phyloP scores from a whole-genome alignment of 2,329 filamentous ascomycete species.

The Emericellopsis cladophorae region DNA sequence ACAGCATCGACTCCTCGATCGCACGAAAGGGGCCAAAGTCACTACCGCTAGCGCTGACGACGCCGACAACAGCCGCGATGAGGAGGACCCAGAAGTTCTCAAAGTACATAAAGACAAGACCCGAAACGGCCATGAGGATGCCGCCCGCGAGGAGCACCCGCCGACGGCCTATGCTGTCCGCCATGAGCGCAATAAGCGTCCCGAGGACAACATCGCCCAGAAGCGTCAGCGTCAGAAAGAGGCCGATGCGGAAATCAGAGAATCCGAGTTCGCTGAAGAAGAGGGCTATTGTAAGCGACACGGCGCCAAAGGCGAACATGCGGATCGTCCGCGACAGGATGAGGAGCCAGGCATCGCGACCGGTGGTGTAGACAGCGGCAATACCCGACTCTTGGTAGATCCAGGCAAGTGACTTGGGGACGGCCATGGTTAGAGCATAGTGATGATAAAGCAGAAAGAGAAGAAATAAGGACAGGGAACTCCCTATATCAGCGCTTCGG shows the following conservation, averaged over 20 bases:
- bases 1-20: slow-evolving; percentile 52
- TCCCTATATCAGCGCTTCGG: too few relatives aligned
- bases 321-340: slow-evolving; percentile 38
- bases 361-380: slow-evolving; percentile 28
- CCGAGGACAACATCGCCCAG: slow-evolving; percentile 47
- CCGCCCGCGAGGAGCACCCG: slow-evolving; percentile 39
- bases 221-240: slow-evolving; percentile 54
- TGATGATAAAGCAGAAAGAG: too few relatives aligned
- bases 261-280: slow-evolving; percentile 44
- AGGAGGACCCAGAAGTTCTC: slow-evolving; percentile 48
- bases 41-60: slow-evolving; percentile 48
- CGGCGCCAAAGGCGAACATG: slow-evolving; percentile 52
- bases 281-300: slow-evolving; percentile 46
- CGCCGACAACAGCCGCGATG: slow-evolving; percentile 43
- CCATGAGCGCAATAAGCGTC: slow-evolving; percentile 42
- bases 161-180: slow-evolving; percentile 44
- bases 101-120: slow-evolving; percentile 36
- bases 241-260: slow-evolving; percentile 44
- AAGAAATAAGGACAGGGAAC: too few relatives aligned
- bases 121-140: slow-evolving; percentile 42
- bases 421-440: too few relatives aligned
- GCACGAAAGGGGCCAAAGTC: slow-evolving; percentile 57
- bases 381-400: slow-evolving; percentile 34
- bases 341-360: slow-evolving; percentile 37
- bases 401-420: neutral